A percentile compares a stretch with the other conserved stretches of the same genome.
Evolutionary conservation across 352 stramenopile genomes (phyloP).

Genomic region (Phytophthora vignae): DNA sequence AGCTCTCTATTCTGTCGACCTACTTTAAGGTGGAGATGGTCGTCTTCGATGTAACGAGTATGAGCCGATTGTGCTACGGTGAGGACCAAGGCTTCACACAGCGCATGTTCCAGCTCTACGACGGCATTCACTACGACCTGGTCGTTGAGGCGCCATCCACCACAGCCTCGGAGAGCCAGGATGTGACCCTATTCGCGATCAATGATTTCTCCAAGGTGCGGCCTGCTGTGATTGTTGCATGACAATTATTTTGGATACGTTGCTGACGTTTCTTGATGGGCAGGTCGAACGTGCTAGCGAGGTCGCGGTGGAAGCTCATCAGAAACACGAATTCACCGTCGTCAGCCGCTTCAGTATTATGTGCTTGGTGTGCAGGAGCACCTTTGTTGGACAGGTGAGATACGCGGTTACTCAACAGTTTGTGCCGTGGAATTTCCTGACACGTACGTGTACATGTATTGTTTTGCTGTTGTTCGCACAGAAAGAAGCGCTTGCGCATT

Average conservation of each 20-base stretch:
- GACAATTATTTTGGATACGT: not conserved
- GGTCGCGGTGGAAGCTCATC: slow-evolving; percentile 83
- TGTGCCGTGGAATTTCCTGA: slow-evolving; percentile 4
- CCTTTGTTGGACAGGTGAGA: slow-evolving; percentile 71
- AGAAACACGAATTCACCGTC: slow-evolving; percentile 88
- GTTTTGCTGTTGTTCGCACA: slow-evolving; percentile 5
- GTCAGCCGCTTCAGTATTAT: slow-evolving; percentile 76
- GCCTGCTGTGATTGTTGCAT: not conserved
- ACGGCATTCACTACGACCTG: slow-evolving; percentile 89
- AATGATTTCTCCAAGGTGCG: slow-evolving; percentile 86
- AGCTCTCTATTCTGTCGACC: slow-evolving; percentile 84
- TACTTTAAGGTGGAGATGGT: slow-evolving; percentile 86
- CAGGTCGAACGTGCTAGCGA: slow-evolving; percentile 81
- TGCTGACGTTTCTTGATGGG: not conserved
- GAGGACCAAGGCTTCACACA: slow-evolving; percentile 86
- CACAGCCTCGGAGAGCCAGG: slow-evolving; percentile 55
- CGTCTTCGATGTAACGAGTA: slow-evolving; percentile 88
- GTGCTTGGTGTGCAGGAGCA: slow-evolving; percentile 70
- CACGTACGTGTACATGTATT: slow-evolving; percentile 2
- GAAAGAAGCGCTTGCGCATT: slow-evolving; percentile 72
- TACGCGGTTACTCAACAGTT: not conserved
- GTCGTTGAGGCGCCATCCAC: slow-evolving; percentile 68
- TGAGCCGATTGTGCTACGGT: slow-evolving; percentile 84
- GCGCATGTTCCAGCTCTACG: slow-evolving; percentile 88
- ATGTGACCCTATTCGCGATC: slow-evolving; percentile 78